These are phyloP conservation scores for Setaria viridis DNA, from an alignment of 202 grass and related monocot species.

Conservation along the genomic window DNA sequence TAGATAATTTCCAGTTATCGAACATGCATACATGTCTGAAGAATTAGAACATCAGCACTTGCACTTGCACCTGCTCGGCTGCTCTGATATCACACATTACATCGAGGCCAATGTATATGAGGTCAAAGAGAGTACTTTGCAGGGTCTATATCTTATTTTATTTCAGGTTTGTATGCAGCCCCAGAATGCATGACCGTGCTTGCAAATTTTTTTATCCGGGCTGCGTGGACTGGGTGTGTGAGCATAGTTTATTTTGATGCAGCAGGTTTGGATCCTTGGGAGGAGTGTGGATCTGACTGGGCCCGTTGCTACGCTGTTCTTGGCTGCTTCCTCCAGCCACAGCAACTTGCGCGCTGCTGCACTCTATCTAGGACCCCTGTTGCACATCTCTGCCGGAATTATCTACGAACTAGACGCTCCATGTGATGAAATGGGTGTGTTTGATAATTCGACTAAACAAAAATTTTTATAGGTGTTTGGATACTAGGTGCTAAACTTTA, in stretches of 20 bases:
- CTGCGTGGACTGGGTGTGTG: neutral
- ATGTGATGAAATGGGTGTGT: conserved; percentile 31
- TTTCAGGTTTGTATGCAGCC: too few relatives aligned
- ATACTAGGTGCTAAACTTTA: too few relatives aligned
- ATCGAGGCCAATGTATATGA: neutral
- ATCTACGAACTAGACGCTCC: neutral
- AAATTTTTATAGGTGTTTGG: too few relatives aligned
- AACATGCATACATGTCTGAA: neutral
- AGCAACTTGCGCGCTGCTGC: conserved; percentile 25
- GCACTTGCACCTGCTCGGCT: too few relatives aligned
- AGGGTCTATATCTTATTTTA: too few relatives aligned
- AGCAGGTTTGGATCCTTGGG: conserved; percentile 45
- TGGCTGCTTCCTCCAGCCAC: conserved; percentile 15
- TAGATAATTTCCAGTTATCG: neutral
- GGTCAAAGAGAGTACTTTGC: neutral
- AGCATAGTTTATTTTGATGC: conserved; percentile 20
- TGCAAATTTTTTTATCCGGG: conserved; percentile 8
- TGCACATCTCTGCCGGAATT: conserved; percentile 29
- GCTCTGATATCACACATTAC: neutral
- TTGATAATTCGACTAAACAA: neutral
- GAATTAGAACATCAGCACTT: neutral
- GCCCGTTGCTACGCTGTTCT: conserved; percentile 3
- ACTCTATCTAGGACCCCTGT: neutral
- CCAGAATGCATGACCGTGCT: neutral
- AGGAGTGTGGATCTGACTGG: conserved; percentile 22